These are phyloP conservation scores for Aspergillus kassunensis DNA, from an alignment of 495 filamentous ascomycete species.

Conservation along the genomic window DNA sequence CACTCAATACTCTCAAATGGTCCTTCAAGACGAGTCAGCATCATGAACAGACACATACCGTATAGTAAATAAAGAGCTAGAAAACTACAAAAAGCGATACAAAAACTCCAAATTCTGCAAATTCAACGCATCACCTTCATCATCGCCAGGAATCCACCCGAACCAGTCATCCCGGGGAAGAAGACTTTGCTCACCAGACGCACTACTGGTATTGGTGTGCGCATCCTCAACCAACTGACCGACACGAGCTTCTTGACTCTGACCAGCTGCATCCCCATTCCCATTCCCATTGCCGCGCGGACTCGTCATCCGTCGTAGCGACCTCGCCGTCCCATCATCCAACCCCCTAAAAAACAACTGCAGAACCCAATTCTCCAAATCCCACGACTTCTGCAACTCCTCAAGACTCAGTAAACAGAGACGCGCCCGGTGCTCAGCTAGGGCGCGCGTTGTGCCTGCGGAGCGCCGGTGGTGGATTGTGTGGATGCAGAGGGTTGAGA, in stretches of 20 bases:
- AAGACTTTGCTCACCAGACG: no score
- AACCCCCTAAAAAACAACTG: conserved; percentile 45
- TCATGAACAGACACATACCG: no score
- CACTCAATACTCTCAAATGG: no score
- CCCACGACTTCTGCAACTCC: conserved; percentile 47
- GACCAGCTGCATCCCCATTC: background rate
- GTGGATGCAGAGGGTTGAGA: conserved; percentile 46
- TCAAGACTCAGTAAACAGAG: conserved; percentile 43
- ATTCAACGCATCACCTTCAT: conserved; percentile 36
- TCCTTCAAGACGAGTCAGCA: no score
- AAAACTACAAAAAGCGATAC: conserved; percentile 34
- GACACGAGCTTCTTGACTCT: no score
- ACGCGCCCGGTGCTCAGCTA: conserved; percentile 46
- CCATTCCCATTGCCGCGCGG: background rate
- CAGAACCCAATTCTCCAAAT: conserved; percentile 45
- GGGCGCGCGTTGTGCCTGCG: conserved; percentile 33
- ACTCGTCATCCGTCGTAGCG: no score
- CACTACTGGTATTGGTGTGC: no score
- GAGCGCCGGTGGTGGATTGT: conserved; percentile 41
- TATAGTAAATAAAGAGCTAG: no score
- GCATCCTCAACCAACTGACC: no score
- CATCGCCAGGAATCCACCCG: conserved; percentile 35
- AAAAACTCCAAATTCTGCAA: conserved; percentile 39
- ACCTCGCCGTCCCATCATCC: conserved; percentile 40
- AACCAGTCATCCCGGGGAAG: conserved; percentile 27